A percentile compares a stretch with the other conserved stretches of the same genome.
These are phyloP conservation scores for Ciborinia camelliae DNA, from an alignment of 2,329 filamentous ascomycete species.

Conservation along the genomic window DNA sequence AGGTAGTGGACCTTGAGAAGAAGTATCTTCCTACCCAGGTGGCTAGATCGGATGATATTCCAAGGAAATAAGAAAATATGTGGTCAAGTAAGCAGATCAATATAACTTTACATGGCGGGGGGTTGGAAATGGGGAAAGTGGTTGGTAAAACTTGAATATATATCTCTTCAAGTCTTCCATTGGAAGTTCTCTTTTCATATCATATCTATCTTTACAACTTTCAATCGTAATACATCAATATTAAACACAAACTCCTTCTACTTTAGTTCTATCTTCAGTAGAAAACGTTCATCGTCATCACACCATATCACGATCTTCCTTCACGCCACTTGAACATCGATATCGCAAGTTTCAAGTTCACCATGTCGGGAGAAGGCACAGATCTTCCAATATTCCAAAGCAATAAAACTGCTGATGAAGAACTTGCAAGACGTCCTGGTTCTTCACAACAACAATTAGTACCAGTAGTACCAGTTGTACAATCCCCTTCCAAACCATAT, in stretches of 20 bases:
- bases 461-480: background rate
- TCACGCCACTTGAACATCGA: slow-evolving; percentile 9
- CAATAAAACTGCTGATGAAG: slow-evolving; percentile 3
- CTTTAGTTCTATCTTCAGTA: background rate
- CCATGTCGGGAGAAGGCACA: slow-evolving; percentile 13
- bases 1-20: background rate
- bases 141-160: slow-evolving; percentile 16
- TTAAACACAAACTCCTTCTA: background rate
- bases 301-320: background rate
- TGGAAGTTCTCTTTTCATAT: background rate
- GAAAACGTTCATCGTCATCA: background rate
- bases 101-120: slow-evolving; percentile 3
- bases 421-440: background rate
- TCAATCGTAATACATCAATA: slow-evolving; percentile 8
- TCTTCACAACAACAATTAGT: slow-evolving; percentile 12
- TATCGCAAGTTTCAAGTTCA: slow-evolving; percentile 1
- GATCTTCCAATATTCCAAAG: slow-evolving; percentile 3
- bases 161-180: slow-evolving; percentile 7
- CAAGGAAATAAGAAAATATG: background rate
- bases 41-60: slow-evolving; percentile 3
- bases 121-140: slow-evolving; percentile 2
- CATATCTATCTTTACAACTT: slow-evolving; percentile 2
- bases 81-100: slow-evolving; percentile 4
- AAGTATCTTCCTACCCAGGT: slow-evolving; percentile 11
- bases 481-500: background rate